Evolutionary conservation across 371 early-diverging fungal genomes (phyloP).

Genomic region (Rhizopus microsporus): DNA sequence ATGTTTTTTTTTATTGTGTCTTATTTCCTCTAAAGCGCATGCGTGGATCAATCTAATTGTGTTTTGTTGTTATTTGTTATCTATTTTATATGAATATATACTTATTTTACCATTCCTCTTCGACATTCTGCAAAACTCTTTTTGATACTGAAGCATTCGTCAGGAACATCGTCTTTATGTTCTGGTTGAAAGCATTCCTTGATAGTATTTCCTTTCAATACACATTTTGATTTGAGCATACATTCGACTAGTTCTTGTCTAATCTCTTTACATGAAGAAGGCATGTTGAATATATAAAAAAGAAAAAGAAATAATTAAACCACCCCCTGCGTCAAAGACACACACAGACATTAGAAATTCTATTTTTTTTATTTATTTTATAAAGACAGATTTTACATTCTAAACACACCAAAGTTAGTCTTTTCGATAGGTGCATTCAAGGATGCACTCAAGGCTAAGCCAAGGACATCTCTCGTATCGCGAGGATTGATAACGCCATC

Average conservation of each 20-base stretch:
- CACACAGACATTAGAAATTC: neutral
- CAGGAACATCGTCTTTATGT: conserved; percentile 60
- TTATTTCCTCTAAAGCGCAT: conserved; percentile 54
- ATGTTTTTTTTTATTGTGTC: conserved; percentile 29
- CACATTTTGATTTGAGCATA: conserved; percentile 74
- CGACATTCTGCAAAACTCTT: conserved; percentile 72
- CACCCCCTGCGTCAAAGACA: neutral
- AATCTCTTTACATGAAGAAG: conserved; percentile 70
- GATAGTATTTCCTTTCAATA: conserved; percentile 62
- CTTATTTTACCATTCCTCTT: conserved; percentile 61
- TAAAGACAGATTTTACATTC: conserved; percentile 74
- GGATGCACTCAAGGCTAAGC: conserved; percentile 83
- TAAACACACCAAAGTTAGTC: conserved; percentile 93
- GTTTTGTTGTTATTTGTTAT: neutral
- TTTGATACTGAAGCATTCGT: conserved; percentile 64
- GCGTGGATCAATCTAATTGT: conserved; percentile 47
- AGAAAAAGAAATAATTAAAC: neutral
- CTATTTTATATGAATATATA: neutral
- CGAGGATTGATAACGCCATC: conserved; percentile 95
- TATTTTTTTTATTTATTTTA: neutral
- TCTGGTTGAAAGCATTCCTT: conserved; percentile 68
- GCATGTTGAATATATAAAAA: conserved; percentile 38
- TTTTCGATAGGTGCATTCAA: conserved; percentile 77
- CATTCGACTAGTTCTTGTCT: conserved; percentile 71
- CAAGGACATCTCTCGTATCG: conserved; percentile 89